These are phyloP conservation scores for Neoboletus brunneissimus DNA, from an alignment of 768 basidiomycete genomes.

Conservation along the genomic window DNA sequence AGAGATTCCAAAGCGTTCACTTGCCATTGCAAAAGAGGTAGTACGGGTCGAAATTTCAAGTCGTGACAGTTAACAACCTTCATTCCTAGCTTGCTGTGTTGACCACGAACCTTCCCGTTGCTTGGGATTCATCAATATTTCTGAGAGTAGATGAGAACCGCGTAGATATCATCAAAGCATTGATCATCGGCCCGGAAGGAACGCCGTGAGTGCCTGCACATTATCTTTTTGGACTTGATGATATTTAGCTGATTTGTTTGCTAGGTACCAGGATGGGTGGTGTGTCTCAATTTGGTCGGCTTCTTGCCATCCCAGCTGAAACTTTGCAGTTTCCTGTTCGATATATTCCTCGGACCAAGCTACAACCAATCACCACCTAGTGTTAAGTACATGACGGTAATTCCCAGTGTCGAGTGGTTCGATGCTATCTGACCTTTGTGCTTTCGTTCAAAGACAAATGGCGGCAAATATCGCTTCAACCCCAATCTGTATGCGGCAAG, in stretches of 20 bases:
- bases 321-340: constrained; percentile 64
- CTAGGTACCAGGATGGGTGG: constrained; percentile 90
- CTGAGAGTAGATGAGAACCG: constrained; percentile 89
- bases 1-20: constrained; percentile 85
- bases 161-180: constrained; percentile 89
- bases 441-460: constrained; percentile 58
- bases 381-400: constrained; percentile 65
- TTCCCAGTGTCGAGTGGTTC: background rate
- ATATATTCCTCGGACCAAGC: constrained; percentile 86
- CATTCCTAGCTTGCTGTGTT: constrained; percentile 78
- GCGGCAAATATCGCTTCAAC: constrained; percentile 88
- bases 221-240: background rate
- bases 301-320: constrained; percentile 3
- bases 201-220: constrained; percentile 65
- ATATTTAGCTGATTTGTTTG: constrained; percentile 4
- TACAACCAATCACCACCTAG: constrained; percentile 86
- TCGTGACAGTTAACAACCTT: constrained; percentile 6
- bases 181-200: constrained; percentile 89
- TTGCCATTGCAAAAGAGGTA: constrained; percentile 95
- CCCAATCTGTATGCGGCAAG: constrained; percentile 89
- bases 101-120: constrained; percentile 90
- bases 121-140: constrained; percentile 94
- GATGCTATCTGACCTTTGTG: constrained; percentile 9
- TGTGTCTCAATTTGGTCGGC: constrained; percentile 33
- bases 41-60: background rate